phyloP scores from a whole-genome alignment of 805 yeast species.

The Clavispora vitiphila region DNA sequence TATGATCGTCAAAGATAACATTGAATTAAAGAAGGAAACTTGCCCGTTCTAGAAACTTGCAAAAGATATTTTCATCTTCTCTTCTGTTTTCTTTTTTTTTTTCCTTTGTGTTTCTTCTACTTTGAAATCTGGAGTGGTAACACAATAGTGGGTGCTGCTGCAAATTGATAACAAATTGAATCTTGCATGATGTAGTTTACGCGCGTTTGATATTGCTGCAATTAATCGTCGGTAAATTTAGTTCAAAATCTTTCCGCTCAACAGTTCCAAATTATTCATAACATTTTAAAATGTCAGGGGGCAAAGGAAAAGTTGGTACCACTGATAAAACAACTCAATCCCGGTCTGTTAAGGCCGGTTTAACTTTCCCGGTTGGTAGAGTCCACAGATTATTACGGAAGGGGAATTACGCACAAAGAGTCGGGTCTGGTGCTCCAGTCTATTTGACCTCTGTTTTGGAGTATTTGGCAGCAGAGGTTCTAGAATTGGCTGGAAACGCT shows the following conservation, averaged over 20 bases:
- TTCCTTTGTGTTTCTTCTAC: no score
- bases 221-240: conserved; percentile 1
- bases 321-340: conserved; percentile 90
- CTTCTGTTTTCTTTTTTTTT: no score
- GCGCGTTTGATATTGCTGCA: not conserved
- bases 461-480: conserved; percentile 95
- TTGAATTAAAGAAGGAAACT: no score
- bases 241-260: no score
- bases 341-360: conserved; percentile 97
- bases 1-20: no score
- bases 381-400: conserved; percentile 94
- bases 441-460: conserved; percentile 95
- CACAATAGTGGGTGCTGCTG: no score
- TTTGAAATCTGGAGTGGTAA: no score
- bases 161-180: no score
- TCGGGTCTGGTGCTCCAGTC: conserved; percentile 99
- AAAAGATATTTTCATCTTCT: no score
- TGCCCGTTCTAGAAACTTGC: no score
- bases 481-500: conserved; percentile 98
- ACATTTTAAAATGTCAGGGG: conserved; percentile 62
- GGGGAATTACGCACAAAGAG: conserved; percentile 97
- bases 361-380: conserved; percentile 99
- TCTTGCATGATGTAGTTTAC: not conserved
- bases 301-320: conserved; percentile 91
- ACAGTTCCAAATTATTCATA: conserved; percentile 1